These are phyloP conservation scores for Aspergillus oerlinghausenensis DNA, from an alignment of 2,329 filamentous ascomycete genomes.

Conservation along the genomic window DNA sequence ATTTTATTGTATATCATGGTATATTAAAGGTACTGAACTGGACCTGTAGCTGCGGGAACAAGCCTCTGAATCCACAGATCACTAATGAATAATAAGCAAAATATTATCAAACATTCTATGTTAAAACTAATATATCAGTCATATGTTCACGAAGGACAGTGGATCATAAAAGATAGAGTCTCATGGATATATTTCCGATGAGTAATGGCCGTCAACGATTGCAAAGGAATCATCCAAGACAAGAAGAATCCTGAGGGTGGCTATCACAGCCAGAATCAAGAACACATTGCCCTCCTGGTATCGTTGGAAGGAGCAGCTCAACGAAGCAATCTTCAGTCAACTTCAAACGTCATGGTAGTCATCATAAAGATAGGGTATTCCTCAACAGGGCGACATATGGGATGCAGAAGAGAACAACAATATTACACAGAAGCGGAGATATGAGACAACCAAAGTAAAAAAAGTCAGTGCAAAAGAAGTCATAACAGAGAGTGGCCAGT, in stretches of 20 bases:
- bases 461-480: slow-evolving; percentile 11
- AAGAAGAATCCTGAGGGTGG: background rate
- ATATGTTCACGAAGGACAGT: background rate
- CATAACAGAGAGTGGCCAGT: slow-evolving; percentile 1
- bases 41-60: background rate
- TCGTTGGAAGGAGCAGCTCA: background rate
- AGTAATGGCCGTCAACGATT: background rate
- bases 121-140: background rate
- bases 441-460: background rate
- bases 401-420: background rate
- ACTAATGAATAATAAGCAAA: background rate
- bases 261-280: background rate
- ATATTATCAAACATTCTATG: background rate
- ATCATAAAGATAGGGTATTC: background rate
- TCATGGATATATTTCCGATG: background rate
- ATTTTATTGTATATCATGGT: background rate
- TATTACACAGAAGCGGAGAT: background rate
- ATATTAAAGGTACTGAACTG: background rate
- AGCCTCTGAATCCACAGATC: background rate
- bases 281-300: background rate
- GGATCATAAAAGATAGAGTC: background rate
- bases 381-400: background rate
- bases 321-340: background rate
- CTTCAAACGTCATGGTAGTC: background rate
- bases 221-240: background rate